phyloP scores from a whole-genome alignment of 2,329 filamentous ascomycete genomes.

The Colletotrichum falcatum region DNA sequence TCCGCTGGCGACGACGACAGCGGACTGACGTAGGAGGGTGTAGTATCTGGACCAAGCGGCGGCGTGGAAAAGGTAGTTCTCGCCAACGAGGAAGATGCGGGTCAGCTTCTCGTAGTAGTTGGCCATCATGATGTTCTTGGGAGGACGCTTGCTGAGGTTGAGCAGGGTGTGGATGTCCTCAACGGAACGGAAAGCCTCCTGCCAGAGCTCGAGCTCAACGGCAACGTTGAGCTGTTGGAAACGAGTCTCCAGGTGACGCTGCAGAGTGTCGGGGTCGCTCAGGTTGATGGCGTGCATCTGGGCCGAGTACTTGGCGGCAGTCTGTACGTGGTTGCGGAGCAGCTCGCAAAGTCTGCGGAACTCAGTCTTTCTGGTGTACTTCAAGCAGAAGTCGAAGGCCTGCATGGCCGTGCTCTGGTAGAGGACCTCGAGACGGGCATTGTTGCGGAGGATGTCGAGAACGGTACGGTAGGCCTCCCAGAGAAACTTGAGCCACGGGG shows the following conservation, averaged over 20 bases:
- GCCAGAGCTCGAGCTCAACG: slow-evolving; percentile 97
- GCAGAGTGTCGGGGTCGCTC: slow-evolving; percentile 95
- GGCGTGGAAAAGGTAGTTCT: slow-evolving; percentile 99
- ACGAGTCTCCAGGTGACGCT: slow-evolving; percentile 96
- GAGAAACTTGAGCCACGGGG: slow-evolving; percentile 98
- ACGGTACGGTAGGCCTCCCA: slow-evolving; percentile 99
- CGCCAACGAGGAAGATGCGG: slow-evolving; percentile 97
- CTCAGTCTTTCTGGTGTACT: slow-evolving; percentile 98
- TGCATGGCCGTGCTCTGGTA: slow-evolving; percentile 98
- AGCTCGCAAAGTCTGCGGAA: slow-evolving; percentile 98
- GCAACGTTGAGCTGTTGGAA: slow-evolving; percentile 99
- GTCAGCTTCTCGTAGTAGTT: slow-evolving; percentile 99
- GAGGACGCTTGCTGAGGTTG: slow-evolving; percentile 95
- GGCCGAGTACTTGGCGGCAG: slow-evolving; percentile 97
- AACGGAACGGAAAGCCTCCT: slow-evolving; percentile 98
- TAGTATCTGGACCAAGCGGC: slow-evolving; percentile 98
- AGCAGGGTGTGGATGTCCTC: slow-evolving; percentile 99
- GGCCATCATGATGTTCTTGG: slow-evolving; percentile 99
- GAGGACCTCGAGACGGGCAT: slow-evolving; percentile 95
- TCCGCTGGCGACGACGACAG: slow-evolving; percentile 82
- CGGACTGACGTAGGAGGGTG: slow-evolving; percentile 92
- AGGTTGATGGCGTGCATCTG: slow-evolving; percentile 99
- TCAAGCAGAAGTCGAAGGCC: slow-evolving; percentile 98
- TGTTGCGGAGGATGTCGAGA: slow-evolving; percentile 98
- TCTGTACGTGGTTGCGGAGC: slow-evolving; percentile 97